Conservation (phyloP, 2,329 filamentous ascomycete genomes). For the Cadophora sp. region DNA sequence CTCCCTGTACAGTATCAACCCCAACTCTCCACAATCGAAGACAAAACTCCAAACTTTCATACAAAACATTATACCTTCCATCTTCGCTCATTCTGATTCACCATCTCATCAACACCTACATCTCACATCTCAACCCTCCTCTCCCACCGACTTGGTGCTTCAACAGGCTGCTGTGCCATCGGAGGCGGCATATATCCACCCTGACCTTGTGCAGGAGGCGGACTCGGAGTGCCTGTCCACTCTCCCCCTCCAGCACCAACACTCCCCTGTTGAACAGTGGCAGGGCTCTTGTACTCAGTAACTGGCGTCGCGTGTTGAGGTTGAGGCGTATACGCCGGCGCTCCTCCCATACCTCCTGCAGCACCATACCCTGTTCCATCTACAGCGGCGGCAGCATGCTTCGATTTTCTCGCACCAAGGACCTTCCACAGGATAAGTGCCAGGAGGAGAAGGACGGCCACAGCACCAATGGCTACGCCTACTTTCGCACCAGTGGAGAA, state of each 20-base stretch:
- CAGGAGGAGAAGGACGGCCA: background rate
- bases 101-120: no score
- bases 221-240: background rate
- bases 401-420: background rate
- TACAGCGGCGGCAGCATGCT: background rate
- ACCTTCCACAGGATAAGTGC: constrained; percentile 3
- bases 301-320: background rate
- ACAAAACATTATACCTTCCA: no score
- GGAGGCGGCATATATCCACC: constrained; percentile 20
- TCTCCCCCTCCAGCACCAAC: background rate
- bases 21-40: no score
- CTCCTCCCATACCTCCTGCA: background rate
- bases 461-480: constrained; percentile 15
- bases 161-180: constrained; percentile 6
- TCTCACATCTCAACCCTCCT: constrained; percentile 17
- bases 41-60: no score
- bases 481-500: constrained; percentile 16
- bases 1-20: no score
- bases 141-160: constrained; percentile 23
- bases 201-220: background rate
- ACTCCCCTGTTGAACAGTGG: constrained; percentile 4
- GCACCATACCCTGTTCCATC: background rate
- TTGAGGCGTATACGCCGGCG: constrained; percentile 16
- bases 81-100: no score
- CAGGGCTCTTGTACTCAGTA: constrained; percentile 24